A percentile compares a stretch with the other conserved stretches of the same genome.
Evolutionary conservation across 805 yeast genomes (phyloP).

Genomic region (Teunomyces atbi): DNA sequence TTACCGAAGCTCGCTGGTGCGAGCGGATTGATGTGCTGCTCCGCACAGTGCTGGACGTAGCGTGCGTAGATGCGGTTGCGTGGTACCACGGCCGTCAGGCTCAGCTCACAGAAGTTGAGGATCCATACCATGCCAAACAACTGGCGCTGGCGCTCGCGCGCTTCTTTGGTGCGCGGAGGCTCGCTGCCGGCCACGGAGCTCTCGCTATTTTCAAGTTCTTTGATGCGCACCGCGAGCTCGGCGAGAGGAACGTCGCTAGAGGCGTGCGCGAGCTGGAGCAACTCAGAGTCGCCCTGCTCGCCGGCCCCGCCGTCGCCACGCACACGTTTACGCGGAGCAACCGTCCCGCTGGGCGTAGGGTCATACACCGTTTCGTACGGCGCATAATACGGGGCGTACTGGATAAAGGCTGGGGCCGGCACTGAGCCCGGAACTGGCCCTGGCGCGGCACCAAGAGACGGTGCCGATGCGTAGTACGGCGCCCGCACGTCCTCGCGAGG

Average conservation of each 20-base stretch:
- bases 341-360: no score
- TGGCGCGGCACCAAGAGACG: no score
- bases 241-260: conserved; percentile 35
- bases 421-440: no score
- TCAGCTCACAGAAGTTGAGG: conserved; percentile 59
- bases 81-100: conserved; percentile 42
- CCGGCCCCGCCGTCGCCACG: no score
- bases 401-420: no score
- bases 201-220: conserved; percentile 36
- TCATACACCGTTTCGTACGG: no score
- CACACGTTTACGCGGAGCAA: no score
- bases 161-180: conserved; percentile 9
- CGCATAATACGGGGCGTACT: no score
- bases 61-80: conserved; percentile 43
- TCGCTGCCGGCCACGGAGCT: background rate
- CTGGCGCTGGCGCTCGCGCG: conserved; percentile 63
- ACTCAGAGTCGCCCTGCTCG: conserved; percentile 32
- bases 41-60: conserved; percentile 40
- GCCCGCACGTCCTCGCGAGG: background rate
- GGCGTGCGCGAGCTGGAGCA: conserved; percentile 36
- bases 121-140: conserved; percentile 83
- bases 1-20: conserved; percentile 75
- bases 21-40: conserved; percentile 50
- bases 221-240: conserved; percentile 45
- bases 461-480: no score